These are phyloP conservation scores for Leccinum boreale DNA, from an alignment of 768 basidiomycete genomes.

Conservation along the genomic window DNA sequence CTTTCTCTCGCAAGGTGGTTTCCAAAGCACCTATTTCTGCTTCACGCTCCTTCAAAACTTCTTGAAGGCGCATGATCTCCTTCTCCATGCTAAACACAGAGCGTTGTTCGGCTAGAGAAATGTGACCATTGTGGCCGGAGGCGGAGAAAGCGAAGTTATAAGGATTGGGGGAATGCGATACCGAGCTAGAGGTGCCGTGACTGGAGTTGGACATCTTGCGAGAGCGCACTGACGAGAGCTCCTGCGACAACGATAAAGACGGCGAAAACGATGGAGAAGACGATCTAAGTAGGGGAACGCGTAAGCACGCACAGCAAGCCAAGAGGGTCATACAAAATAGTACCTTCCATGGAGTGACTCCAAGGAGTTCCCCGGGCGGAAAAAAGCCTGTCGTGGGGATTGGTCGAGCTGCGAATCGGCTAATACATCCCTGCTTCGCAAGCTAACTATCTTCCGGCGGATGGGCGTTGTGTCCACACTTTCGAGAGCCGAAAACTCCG, in stretches of 20 bases:
- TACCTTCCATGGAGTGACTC: conserved; percentile 89
- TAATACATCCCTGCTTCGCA: conserved; percentile 44
- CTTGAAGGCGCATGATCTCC: conserved; percentile 94
- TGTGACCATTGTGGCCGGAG: conserved; percentile 33
- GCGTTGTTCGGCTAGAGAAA: conserved; percentile 50
- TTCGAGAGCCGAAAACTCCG: conserved; percentile 40
- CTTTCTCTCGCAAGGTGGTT: conserved; percentile 41
- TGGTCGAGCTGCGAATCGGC: conserved; percentile 48
- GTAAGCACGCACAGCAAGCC: conserved; percentile 6
- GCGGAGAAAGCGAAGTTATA: conserved; percentile 61
- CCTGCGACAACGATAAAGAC: conserved; percentile 97
- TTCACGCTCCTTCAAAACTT: conserved; percentile 87
- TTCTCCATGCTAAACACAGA: conserved; percentile 85
- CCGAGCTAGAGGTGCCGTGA: conserved; percentile 62
- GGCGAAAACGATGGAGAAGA: conserved; percentile 91
- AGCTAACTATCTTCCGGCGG: conserved; percentile 52
- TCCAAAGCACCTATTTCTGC: conserved; percentile 84
- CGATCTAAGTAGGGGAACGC: conserved; percentile 52
- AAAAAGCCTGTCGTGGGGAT: conserved; percentile 71
- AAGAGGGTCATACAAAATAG: conserved; percentile 15
- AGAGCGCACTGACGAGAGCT: conserved; percentile 84
- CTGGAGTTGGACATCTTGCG: conserved; percentile 81
- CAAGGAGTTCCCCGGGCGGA: conserved; percentile 81
- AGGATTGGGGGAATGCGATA: conserved; percentile 59
- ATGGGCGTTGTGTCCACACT: conserved; percentile 43